These are phyloP conservation scores for Ajuga chamaepitys DNA, from an alignment of 257 asterid species.

Conservation along the genomic window DNA sequence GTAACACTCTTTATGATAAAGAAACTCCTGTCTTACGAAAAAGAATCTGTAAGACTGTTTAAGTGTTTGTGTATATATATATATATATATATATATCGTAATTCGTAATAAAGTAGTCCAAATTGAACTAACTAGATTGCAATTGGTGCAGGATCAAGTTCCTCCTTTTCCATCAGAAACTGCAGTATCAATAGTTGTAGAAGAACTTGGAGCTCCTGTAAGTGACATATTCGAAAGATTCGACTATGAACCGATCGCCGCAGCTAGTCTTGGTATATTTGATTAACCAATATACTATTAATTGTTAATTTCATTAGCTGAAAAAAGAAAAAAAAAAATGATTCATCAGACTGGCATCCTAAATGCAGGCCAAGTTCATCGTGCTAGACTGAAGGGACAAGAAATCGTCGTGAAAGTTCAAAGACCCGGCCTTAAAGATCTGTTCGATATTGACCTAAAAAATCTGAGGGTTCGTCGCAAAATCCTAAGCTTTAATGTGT, in stretches of 20 bases:
- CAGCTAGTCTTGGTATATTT: conserved; percentile 85
- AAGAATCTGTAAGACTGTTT: too few species aligned
- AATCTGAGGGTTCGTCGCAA: conserved; percentile 68
- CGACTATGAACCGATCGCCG: conserved; percentile 87
- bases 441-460: conserved; percentile 85
- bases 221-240: conserved; percentile 59
- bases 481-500: neutral
- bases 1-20: too few species aligned
- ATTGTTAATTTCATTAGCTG: neutral
- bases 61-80: too few species aligned
- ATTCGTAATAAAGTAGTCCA: neutral
- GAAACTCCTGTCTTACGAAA: too few species aligned
- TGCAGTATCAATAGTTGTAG: conserved; percentile 74
- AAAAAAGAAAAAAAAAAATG: neutral
- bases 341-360: conserved; percentile 3
- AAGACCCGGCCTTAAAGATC: conserved; percentile 91
- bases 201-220: conserved; percentile 64
- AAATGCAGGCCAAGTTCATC: conserved; percentile 84
- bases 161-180: conserved; percentile 91
- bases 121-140: neutral
- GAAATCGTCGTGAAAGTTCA: conserved; percentile 83
- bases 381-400: conserved; percentile 68
- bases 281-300: neutral
- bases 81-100: neutral
- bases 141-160: conserved; percentile 73